These are phyloP conservation scores for Elaeis guineensis DNA, from an alignment of 176 grass and related monocot genomes.

Conservation along the genomic window DNA sequence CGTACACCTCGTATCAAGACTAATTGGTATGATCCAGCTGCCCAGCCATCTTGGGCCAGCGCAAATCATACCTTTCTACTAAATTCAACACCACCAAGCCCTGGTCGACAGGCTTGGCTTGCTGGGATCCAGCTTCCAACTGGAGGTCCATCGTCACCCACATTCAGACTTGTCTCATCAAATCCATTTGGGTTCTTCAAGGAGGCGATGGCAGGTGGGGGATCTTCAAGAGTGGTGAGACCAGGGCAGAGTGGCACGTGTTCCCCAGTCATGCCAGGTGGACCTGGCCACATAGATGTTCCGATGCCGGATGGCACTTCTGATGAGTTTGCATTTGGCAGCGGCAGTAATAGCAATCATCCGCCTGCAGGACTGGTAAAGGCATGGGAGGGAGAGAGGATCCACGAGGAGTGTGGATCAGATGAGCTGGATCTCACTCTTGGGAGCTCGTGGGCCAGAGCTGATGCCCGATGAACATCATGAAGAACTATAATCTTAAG, in stretches of 20 bases:
- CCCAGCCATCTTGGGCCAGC: neutral
- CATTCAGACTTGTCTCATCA: conserved; percentile 60
- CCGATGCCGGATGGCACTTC: conserved; percentile 40
- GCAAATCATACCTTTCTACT: neutral
- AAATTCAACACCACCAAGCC: conserved; percentile 32
- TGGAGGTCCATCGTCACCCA: conserved; percentile 45
- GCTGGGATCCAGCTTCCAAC: conserved; percentile 9
- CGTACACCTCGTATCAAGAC: conserved; percentile 44
- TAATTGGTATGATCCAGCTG: conserved; percentile 20
- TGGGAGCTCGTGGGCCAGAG: conserved; percentile 52
- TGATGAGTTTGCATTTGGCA: conserved; percentile 85
- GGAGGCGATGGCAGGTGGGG: conserved; percentile 25
- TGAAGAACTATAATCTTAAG: too few relatives aligned
- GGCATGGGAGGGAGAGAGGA: conserved; percentile 89
- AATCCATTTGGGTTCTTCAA: conserved; percentile 73
- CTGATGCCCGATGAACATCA: neutral
- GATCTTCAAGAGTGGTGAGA: conserved; percentile 60
- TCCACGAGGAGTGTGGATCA: conserved; percentile 71
- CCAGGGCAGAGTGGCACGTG: conserved; percentile 86
- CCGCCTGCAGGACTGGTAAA: conserved; percentile 40
- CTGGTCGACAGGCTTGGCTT: conserved; percentile 24
- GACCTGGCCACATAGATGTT: conserved; percentile 30
- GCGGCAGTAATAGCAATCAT: conserved; percentile 41
- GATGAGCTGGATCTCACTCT: conserved; percentile 93
- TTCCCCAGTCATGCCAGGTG: conserved; percentile 42